Conservation (phyloP, 148 eudicot genomes). For the Spergularia marina region DNA sequence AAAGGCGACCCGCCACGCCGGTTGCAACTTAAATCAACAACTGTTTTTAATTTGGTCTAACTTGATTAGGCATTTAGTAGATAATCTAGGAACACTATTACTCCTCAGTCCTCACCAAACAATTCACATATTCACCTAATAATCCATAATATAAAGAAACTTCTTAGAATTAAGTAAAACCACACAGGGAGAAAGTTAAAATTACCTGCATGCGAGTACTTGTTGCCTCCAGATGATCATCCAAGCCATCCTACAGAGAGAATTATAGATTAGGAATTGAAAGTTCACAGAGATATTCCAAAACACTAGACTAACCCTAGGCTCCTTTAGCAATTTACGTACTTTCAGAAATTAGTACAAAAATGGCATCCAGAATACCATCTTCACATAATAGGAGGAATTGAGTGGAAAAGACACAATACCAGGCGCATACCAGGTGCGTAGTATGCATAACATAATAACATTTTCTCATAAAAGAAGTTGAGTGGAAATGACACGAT, state of each 20-base stretch:
- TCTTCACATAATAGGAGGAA: background rate
- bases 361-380: background rate
- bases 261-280: background rate
- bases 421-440: background rate
- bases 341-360: background rate
- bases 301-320: background rate
- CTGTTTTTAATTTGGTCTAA: background rate
- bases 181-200: background rate
- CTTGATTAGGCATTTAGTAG: background rate
- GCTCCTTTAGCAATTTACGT: background rate
- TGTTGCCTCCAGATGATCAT: constrained; percentile 45
- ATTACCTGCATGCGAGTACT: constrained; percentile 41
- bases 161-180: background rate
- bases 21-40: background rate
- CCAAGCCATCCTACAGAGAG: constrained; percentile 37
- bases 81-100: background rate
- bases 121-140: background rate
- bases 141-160: background rate
- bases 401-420: no score
- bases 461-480: background rate
- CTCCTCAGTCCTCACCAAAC: background rate
- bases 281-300: background rate
- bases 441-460: no score
- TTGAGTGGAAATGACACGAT: constrained; percentile 7
- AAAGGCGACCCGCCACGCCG: no score